phyloP scores from a whole-genome alignment of 164 flowering plant species.

The Pachysandra terminalis region DNA sequence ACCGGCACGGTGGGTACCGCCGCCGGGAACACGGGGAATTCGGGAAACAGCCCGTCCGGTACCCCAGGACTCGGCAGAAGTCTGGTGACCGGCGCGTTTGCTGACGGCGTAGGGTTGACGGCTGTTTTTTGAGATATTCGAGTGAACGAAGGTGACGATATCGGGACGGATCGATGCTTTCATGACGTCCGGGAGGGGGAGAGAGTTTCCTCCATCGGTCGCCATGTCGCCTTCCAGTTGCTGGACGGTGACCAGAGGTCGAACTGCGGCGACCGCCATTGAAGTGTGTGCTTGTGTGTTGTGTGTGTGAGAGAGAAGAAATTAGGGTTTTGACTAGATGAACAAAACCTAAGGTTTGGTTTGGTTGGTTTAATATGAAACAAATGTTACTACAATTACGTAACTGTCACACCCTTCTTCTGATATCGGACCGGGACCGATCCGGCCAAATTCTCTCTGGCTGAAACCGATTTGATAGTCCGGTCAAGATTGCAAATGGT shows the following conservation, averaged over 20 bases:
- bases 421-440: no score
- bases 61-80: constrained; percentile 94
- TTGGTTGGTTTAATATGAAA: no score
- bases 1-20: constrained; percentile 92
- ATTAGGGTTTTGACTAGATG: constrained; percentile 21
- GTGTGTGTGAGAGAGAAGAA: neutral
- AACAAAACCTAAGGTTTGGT: neutral
- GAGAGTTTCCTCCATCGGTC: constrained; percentile 46
- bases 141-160: constrained; percentile 69
- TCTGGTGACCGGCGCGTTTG: constrained; percentile 75
- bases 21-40: constrained; percentile 93
- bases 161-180: constrained; percentile 80
- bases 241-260: constrained; percentile 68
- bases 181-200: constrained; percentile 73
- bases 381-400: neutral
- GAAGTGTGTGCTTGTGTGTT: neutral
- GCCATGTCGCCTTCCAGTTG: constrained; percentile 64
- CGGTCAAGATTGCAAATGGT: no score
- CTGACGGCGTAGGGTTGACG: constrained; percentile 91
- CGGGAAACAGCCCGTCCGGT: constrained; percentile 94
- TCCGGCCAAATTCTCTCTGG: no score
- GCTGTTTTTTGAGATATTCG: constrained; percentile 70
- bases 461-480: no score
- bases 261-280: constrained; percentile 65
- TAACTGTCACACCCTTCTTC: no score